Evolutionary conservation across 441 rosid species (phyloP), one percentile per base, ranked within the genome.

Genomic region (Rhodomyrtus psidioides): DNA sequence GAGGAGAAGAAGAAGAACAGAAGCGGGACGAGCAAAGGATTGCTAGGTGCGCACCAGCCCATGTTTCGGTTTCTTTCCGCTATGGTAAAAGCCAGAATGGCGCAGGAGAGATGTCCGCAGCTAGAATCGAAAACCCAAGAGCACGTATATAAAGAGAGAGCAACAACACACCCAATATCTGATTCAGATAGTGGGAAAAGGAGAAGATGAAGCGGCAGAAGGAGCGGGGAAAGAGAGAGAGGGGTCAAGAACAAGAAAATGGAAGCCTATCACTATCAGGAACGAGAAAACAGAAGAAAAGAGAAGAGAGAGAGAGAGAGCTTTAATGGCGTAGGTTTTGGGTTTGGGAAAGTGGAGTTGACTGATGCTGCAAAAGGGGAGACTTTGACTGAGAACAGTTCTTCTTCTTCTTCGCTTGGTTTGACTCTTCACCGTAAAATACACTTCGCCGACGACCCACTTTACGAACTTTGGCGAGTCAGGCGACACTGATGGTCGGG

Each of bases 131-230:
- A 39, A 39, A 70, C 5, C 79, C 79, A 70, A 39, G 79, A 59
- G 49, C 17, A 28, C 7, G 4, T 23, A 24, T 6, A n/a, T 23
- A 7, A 86, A 87, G 89, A 76, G 82, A 49, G 87, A 57, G 84
- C 56, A 87, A 86, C 82, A 28, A 54, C 74, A 44, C 51, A 30
- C 60, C 86, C 21, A 81, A 49, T n/a, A 27, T 65, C 9, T 14
- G 74, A 82, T 86, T 85, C 56, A 53, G 88, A 70, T 3, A n/a
- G 42, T 83, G 83, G 84, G 83, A 84, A 74, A 58, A 75, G 51
- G 55, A 44, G 82, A 74, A 23, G 58, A 21, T 6, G 17, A 54
- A 27, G 28, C 16, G 28, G 60, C 54, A 82, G 59, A 26, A 56
- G 84, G 51, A 17, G 83, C 56, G 16, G 57, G 83, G 49, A 39